phyloP scores from a whole-genome alignment of 1,284 basidiomycete species.

The Ganoderma sp. region DNA sequence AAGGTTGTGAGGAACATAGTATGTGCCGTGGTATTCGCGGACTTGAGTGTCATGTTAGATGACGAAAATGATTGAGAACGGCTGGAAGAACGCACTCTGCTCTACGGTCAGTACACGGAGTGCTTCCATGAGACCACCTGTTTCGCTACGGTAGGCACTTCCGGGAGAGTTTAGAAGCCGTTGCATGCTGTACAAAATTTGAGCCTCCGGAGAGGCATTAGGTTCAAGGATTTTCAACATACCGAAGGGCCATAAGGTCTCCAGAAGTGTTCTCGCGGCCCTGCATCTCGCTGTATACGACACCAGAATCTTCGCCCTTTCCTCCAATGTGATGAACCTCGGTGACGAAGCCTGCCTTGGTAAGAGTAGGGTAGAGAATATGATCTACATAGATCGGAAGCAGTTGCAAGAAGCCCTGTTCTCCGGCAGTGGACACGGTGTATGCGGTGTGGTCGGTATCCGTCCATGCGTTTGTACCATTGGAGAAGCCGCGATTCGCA shows the following conservation, averaged over 20 bases:
- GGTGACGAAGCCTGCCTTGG: constrained; percentile 89
- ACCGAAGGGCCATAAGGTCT: constrained; percentile 91
- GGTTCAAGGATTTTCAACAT: constrained; percentile 28
- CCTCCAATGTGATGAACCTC: constrained; percentile 95
- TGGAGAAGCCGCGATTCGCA: constrained; percentile 96
- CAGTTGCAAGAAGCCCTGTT: constrained; percentile 93
- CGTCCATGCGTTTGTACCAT: constrained; percentile 89
- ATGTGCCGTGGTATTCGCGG: constrained; percentile 86
- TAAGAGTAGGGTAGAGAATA: constrained; percentile 95
- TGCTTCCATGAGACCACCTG: constrained; percentile 94
- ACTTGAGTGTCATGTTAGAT: constrained; percentile 54
- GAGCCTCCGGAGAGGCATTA: constrained; percentile 11
- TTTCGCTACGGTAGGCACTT: constrained; percentile 95
- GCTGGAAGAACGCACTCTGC: constrained; percentile 66
- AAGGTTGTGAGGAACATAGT: constrained; percentile 96
- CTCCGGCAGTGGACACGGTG: constrained; percentile 96
- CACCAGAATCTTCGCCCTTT: constrained; percentile 92
- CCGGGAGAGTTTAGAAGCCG: constrained; percentile 80
- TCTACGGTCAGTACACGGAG: constrained; percentile 87
- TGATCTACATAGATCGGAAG: constrained; percentile 97
- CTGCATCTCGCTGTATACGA: constrained; percentile 99
- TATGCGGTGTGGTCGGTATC: constrained; percentile 93
- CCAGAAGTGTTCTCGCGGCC: constrained; percentile 92
- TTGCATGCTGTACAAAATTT: constrained; percentile 65
- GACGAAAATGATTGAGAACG: constrained; percentile 6